Evolutionary conservation across 202 grass and related monocot species (phyloP).

Genomic region (Digitaria exilis): DNA sequence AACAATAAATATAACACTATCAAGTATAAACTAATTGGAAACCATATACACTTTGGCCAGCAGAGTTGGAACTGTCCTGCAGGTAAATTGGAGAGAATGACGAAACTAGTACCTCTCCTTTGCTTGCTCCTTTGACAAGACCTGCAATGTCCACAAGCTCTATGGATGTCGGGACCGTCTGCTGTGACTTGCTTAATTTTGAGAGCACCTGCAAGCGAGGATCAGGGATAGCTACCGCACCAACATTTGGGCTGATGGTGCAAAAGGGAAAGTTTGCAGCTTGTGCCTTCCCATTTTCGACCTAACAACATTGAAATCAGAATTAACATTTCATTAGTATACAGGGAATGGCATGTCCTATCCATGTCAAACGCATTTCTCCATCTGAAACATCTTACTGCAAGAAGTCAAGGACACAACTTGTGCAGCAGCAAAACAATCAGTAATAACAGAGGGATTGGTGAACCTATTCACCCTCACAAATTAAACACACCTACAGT

Average conservation of each 20-base stretch:
- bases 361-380: neutral
- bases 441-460: neutral
- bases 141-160: conserved; percentile 99
- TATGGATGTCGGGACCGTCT: conserved; percentile 74
- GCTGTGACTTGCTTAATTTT: conserved; percentile 80
- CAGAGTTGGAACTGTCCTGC: neutral
- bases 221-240: conserved; percentile 83
- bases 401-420: neutral
- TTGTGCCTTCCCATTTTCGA: conserved; percentile 97
- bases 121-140: conserved; percentile 96
- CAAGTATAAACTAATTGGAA: neutral
- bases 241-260: conserved; percentile 91
- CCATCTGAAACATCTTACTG: neutral
- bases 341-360: neutral
- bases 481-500: neutral
- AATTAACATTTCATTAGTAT: neutral
- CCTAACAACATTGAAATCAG: conserved; percentile 45
- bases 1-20: conserved; percentile 13
- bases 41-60: neutral
- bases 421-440: neutral
- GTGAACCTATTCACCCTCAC: neutral
- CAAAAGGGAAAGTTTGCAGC: conserved; percentile 96
- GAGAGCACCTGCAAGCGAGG: conserved; percentile 75
- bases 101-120: conserved; percentile 75
- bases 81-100: conserved; percentile 12